Conservation (phyloP, 1,284 basidiomycete genomes). For the Cutaneotrichosporon cavernicola region DNA sequence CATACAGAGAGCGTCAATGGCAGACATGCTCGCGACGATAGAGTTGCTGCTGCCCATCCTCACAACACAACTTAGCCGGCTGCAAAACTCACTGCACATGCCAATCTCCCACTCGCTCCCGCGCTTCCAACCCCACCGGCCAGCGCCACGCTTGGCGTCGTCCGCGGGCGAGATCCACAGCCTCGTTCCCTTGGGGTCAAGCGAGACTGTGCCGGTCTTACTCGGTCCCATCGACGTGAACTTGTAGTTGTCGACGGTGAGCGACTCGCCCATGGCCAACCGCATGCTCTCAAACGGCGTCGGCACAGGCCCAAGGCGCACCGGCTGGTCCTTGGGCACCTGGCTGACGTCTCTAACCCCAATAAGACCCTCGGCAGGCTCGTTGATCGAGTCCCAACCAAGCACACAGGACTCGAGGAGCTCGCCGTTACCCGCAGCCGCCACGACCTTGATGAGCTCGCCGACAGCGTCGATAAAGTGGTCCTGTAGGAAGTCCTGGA, state of each 20-base stretch:
- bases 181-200: conserved; percentile 77
- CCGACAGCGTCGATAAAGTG: conserved; percentile 80
- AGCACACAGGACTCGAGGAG: conserved; percentile 83
- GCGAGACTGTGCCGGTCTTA: conserved; percentile 66
- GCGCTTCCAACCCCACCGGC: conserved; percentile 77
- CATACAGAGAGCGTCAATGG: conserved; percentile 7
- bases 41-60: background rate
- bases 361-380: conserved; percentile 84
- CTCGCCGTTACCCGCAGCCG: conserved; percentile 62
- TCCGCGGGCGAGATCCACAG: conserved; percentile 67
- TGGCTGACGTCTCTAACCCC: conserved; percentile 71
- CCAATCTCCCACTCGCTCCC: conserved; percentile 76
- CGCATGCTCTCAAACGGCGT: conserved; percentile 80
- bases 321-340: conserved; percentile 65
- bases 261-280: conserved; percentile 80
- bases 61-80: background rate
- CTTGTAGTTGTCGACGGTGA: conserved; percentile 80
- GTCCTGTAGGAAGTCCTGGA: conserved; percentile 88
- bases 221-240: conserved; percentile 80
- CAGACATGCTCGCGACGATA: background rate
- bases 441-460: conserved; percentile 71
- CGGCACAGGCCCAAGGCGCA: conserved; percentile 83
- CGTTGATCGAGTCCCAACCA: conserved; percentile 96
- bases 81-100: conserved; percentile 59
- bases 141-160: conserved; percentile 51